These are phyloP conservation scores for Pisolithus tinctorius DNA, from an alignment of 768 basidiomycete genomes.

Conservation along the genomic window DNA sequence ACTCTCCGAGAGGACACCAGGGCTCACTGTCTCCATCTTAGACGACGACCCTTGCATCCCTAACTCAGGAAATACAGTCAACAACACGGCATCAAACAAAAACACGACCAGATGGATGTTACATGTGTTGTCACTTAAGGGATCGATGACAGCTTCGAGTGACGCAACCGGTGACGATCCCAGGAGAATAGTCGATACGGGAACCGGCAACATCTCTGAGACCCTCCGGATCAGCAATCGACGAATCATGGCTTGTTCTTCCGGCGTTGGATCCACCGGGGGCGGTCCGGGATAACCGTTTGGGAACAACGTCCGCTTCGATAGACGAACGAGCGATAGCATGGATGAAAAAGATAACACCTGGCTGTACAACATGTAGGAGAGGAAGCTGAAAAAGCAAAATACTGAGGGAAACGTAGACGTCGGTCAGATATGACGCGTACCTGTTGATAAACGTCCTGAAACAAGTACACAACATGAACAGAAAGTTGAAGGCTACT, in stretches of 20 bases:
- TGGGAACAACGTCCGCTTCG: slow-evolving; percentile 78
- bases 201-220: slow-evolving; percentile 31
- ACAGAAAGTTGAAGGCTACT: slow-evolving; percentile 38
- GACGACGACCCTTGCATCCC: slow-evolving; percentile 19
- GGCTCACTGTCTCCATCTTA: neutral
- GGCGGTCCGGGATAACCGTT: slow-evolving; percentile 78
- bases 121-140: slow-evolving; percentile 55
- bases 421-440: slow-evolving; percentile 4
- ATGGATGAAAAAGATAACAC: slow-evolving; percentile 49
- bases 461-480: slow-evolving; percentile 41
- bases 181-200: slow-evolving; percentile 41
- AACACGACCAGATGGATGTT: slow-evolving; percentile 75
- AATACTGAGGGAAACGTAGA: slow-evolving; percentile 6
- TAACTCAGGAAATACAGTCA: slow-evolving; percentile 75
- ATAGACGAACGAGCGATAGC: slow-evolving; percentile 43
- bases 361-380: slow-evolving; percentile 52
- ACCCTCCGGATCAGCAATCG: slow-evolving; percentile 34
- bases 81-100: slow-evolving; percentile 65
- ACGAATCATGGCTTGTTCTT: slow-evolving; percentile 63
- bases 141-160: slow-evolving; percentile 50
- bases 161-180: slow-evolving; percentile 47
- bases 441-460: slow-evolving; percentile 57
- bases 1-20: neutral
- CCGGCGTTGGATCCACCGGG: slow-evolving; percentile 66
- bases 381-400: slow-evolving; percentile 50